Evolutionary conservation across 768 basidiomycete species (phyloP).

Genomic region (Krasilnikovozyma curviuscula): DNA sequence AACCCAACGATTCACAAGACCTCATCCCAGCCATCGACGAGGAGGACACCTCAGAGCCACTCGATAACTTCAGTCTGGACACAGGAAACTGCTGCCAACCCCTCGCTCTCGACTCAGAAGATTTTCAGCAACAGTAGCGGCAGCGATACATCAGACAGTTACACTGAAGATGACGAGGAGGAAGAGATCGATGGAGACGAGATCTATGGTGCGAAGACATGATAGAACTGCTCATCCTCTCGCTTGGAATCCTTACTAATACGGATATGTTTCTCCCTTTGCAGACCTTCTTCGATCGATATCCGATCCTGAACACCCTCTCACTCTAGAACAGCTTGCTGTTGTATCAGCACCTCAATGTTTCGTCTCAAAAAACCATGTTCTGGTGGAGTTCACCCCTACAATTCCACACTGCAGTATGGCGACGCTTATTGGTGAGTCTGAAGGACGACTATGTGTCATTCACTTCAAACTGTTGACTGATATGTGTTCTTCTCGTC

Average conservation of each 20-base stretch:
- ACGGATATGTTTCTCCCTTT: too few species aligned
- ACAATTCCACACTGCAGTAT: constrained; percentile 95
- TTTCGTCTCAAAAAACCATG: constrained; percentile 39
- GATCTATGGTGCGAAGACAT: constrained; percentile 92
- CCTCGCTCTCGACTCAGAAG: too few species aligned
- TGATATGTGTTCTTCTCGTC: too few species aligned
- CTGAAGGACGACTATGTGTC: not conserved
- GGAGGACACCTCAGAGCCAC: constrained; percentile 36
- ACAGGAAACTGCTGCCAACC: too few species aligned
- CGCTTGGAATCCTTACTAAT: too few species aligned
- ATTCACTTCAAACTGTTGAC: too few species aligned
- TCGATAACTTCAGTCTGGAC: constrained; percentile 15
- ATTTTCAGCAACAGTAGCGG: too few species aligned
- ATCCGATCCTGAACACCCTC: constrained; percentile 48
- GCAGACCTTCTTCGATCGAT: constrained; percentile 9
- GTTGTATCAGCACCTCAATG: constrained; percentile 87
- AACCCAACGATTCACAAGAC: constrained; percentile 62
- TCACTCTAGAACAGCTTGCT: constrained; percentile 76
- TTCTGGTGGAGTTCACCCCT: constrained; percentile 84
- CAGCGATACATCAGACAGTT: too few species aligned
- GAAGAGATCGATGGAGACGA: constrained; percentile 67
- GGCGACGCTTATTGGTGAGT: constrained; percentile 81
- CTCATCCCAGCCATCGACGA: constrained; percentile 17
- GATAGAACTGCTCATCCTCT: too few species aligned
- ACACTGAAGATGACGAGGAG: constrained; percentile 13